A percentile compares a stretch with the other conserved stretches of the same genome.
These are phyloP conservation scores for Waltergamsia citrina DNA, from an alignment of 2,329 filamentous ascomycete genomes.

Conservation along the genomic window DNA sequence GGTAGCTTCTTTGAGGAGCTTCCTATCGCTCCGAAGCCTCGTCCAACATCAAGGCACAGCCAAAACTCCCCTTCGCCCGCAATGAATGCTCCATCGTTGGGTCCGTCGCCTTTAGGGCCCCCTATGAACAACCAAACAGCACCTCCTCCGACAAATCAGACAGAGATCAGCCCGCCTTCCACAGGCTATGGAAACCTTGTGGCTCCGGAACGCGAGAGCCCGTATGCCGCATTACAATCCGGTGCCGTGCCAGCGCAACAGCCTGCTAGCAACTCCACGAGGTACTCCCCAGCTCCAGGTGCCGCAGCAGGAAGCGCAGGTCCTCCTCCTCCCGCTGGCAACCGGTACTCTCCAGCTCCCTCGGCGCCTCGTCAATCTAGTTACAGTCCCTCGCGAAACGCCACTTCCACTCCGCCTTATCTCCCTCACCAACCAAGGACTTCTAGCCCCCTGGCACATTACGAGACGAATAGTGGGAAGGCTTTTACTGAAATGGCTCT, in stretches of 20 bases:
- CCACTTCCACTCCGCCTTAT: constrained; percentile 30
- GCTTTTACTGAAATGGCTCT: constrained; percentile 24
- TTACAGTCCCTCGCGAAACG: constrained; percentile 21
- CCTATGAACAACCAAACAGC: constrained; percentile 10
- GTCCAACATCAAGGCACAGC: constrained; percentile 48
- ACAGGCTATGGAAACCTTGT: constrained; percentile 32
- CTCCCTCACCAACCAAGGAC: constrained; percentile 53
- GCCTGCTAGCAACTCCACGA: constrained; percentile 23
- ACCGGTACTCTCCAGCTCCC: constrained; percentile 45
- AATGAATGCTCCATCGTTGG: constrained; percentile 10
- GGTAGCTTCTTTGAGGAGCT: constrained; percentile 71
- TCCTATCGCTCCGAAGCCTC: constrained; percentile 52
- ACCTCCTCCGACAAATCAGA: constrained; percentile 8
- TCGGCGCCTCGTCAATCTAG: constrained; percentile 27
- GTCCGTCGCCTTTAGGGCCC: constrained; percentile 12
- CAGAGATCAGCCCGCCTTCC: constrained; percentile 8
- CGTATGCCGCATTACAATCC: constrained; percentile 39
- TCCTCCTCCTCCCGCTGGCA: constrained; percentile 25
- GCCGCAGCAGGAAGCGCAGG: constrained; percentile 27
- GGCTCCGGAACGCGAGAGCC: constrained; percentile 40
- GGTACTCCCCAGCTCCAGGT: constrained; percentile 54
- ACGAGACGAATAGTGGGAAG: constrained; percentile 40
- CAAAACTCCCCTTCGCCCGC: constrained; percentile 9
- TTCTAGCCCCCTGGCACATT: constrained; percentile 57
- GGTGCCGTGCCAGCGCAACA: constrained; percentile 19